Evolutionary conservation across 225 moss, liverwort and hornwort species (phyloP), one percentile per base, ranked within the genome.

Genomic region (Climacium dendroides): DNA sequence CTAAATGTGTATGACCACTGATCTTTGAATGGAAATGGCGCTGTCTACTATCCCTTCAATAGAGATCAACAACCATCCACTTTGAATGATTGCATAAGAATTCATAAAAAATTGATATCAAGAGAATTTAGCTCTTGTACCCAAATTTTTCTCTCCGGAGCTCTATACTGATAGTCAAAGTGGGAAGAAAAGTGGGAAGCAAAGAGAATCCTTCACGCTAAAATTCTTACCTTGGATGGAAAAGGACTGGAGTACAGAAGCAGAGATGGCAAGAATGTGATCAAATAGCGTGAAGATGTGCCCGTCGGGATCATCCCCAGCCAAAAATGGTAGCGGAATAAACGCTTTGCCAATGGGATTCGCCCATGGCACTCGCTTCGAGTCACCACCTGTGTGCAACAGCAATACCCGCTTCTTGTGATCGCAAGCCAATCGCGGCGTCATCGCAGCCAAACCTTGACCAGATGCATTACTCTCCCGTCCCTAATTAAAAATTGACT

Each of bases 321-420:
- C 95, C 85, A 95, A 85, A 83, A 96, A 96, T 5, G 96, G 96
- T n/a, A 96, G 82, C 37, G 95, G 95, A 63, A 96, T 86, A 52
- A 96, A 96, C 5, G 94, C 96, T 91, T 96, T 96, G 87, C 96
- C 96, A 22, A 96, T 95, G 15, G 95, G 86, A 77, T 96, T 96
- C 15, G 96, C 96, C 96, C 96, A 96, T 32, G 96, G 96, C 67
- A 96, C 93, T 65, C 96, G 92, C 87, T 94, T 95, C 4, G 96
- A 96, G 78, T 96, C 96, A 78, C 96, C 96, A 43, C 96, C 96
- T 45, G 94, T 94, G 83, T 96, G 96, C 83, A 96, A 76, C 84
- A 96, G 74, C 91, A 96, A 80, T 57, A 96, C 93, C 74, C 95
- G 89, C 95, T 91, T 90, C 52, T 83, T 59, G 19, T 20, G 62